Evolutionary conservation across 2,329 filamentous ascomycete species (phyloP).

Genomic region (Botrytis paeoniae): DNA sequence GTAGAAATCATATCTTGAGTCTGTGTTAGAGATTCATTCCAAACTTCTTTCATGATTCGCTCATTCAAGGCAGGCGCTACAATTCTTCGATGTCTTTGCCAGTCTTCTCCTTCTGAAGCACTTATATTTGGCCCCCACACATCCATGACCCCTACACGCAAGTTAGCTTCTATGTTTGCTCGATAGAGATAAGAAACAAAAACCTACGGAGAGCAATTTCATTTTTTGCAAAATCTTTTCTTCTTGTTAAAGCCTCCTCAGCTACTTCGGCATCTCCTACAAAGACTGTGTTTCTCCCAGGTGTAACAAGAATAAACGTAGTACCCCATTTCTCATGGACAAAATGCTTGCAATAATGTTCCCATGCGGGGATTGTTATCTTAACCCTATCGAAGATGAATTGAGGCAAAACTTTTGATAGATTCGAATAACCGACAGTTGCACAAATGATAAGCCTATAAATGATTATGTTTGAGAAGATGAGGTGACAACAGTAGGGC

Average conservation of each 20-base stretch:
- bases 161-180: not conserved
- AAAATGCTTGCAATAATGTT: slow-evolving; percentile 22
- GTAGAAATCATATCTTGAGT: slow-evolving; percentile 34
- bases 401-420: slow-evolving; percentile 18
- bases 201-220: slow-evolving; percentile 17
- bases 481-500: not conserved
- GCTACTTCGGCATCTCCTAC: slow-evolving; percentile 21
- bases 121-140: not conserved
- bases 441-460: slow-evolving; percentile 13
- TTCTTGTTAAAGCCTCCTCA: slow-evolving; percentile 18
- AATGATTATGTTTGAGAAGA: not conserved
- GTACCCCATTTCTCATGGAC: slow-evolving; percentile 21
- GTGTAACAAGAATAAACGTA: slow-evolving; percentile 21
- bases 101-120: slow-evolving; percentile 37
- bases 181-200: not conserved
- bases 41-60: slow-evolving; percentile 41
- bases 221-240: slow-evolving; percentile 19
- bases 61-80: slow-evolving; percentile 44
- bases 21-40: slow-evolving; percentile 39
- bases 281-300: slow-evolving; percentile 15
- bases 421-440: slow-evolving; percentile 5
- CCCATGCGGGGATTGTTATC: slow-evolving; percentile 21
- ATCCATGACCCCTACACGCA: not conserved
- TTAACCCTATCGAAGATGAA: slow-evolving; percentile 20
- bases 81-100: slow-evolving; percentile 44